Percentiles rank a stretch among this genome's conserved stretches.
These are phyloP conservation scores for Phytophthora meadii DNA, from an alignment of 352 stramenopile genomes.

Conservation along the genomic window DNA sequence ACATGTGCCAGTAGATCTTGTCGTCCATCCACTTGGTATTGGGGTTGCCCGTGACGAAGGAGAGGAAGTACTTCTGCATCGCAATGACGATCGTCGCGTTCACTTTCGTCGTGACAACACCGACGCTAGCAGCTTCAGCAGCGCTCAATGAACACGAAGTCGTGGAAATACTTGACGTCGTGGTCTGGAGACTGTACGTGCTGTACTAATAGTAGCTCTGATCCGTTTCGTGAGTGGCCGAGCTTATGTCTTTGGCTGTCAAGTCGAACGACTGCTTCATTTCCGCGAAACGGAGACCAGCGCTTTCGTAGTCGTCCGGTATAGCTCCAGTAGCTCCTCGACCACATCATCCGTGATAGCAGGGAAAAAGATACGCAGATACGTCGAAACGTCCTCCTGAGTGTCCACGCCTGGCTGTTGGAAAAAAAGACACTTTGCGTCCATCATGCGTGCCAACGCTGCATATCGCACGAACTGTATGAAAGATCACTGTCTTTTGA, in stretches of 20 bases:
- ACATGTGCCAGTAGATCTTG: slow-evolving; percentile 36
- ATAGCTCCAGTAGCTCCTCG: no score
- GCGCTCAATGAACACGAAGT: not conserved
- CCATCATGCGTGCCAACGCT: no score
- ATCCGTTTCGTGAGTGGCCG: slow-evolving; percentile 24
- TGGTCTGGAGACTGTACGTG: slow-evolving; percentile 16
- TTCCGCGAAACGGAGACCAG: slow-evolving; percentile 34
- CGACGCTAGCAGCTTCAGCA: slow-evolving; percentile 2
- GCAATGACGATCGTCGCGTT: slow-evolving; percentile 26
- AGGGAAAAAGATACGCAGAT: slow-evolving; percentile 36
- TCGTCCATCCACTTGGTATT: slow-evolving; percentile 28
- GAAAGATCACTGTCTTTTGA: no score
- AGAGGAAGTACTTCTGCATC: slow-evolving; percentile 40
- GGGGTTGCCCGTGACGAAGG: slow-evolving; percentile 33
- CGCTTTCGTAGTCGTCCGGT: no score
- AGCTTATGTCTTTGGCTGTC: slow-evolving; percentile 16
- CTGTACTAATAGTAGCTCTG: slow-evolving; percentile 41
- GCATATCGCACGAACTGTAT: no score
- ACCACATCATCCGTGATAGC: slow-evolving; percentile 31
- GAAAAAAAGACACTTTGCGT: no score
- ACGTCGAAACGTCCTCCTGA: slow-evolving; percentile 21
- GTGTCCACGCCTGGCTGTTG: slow-evolving; percentile 23
- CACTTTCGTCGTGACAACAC: slow-evolving; percentile 11
- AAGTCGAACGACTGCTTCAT: slow-evolving; percentile 38
- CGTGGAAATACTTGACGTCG: slow-evolving; percentile 9